Conservation (phyloP, 306 rosid species). For the Cucumis hystrix region DNA sequence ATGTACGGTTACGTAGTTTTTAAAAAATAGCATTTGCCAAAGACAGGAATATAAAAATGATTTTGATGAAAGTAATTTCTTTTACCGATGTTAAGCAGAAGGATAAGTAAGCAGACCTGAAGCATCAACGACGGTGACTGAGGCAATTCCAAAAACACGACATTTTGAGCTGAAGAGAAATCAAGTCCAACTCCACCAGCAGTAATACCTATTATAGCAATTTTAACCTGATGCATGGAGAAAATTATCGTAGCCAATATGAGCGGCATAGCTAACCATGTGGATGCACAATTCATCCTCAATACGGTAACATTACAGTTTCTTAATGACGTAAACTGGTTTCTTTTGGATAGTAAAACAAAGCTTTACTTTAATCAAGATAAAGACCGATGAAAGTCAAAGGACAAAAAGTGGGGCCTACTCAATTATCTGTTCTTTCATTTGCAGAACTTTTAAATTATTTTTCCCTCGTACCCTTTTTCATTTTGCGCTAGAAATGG, state of each 20-base stretch:
- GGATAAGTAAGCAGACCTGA: slow-evolving; percentile 44
- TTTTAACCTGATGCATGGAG: slow-evolving; percentile 47
- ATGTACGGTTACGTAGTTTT: not conserved
- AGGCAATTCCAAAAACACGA: slow-evolving; percentile 92
- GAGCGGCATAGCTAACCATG: not conserved
- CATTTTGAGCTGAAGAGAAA: slow-evolving; percentile 81
- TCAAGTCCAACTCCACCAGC: slow-evolving; percentile 97
- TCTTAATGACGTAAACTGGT: not conserved
- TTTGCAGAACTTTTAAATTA: no score
- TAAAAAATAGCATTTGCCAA: not conserved
- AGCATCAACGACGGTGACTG: slow-evolving; percentile 68
- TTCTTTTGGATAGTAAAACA: not conserved
- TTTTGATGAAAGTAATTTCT: not conserved
- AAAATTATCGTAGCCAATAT: slow-evolving; percentile 1
- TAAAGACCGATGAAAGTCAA: not conserved
- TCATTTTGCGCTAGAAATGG: no score
- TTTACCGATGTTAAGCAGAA: not conserved
- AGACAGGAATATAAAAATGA: not conserved
- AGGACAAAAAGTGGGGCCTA: not conserved
- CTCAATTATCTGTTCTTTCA: not conserved
- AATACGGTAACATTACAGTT: not conserved
- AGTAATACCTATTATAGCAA: slow-evolving; percentile 79
- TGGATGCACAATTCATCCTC: not conserved
- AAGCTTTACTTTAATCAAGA: not conserved
- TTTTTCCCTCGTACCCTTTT: no score